Evolutionary conservation across 148 eudicot genomes (phyloP).

Genomic region (Rhododendron mucronatum): DNA sequence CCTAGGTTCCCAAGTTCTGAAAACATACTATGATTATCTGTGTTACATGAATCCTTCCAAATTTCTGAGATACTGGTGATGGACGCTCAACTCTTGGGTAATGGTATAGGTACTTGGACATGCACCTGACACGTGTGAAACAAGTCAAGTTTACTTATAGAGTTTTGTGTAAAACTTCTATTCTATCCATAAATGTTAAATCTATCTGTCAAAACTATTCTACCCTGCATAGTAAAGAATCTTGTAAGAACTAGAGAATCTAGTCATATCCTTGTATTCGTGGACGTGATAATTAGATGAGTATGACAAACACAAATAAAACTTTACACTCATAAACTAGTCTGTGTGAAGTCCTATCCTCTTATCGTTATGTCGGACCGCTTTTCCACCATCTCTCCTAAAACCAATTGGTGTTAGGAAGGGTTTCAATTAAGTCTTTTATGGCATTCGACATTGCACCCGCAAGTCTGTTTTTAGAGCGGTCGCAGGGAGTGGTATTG

Average conservation of each 20-base stretch:
- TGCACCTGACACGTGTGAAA: not conserved
- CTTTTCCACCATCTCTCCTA: too few relatives aligned
- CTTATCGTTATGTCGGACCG: too few relatives aligned
- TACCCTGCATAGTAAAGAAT: not conserved
- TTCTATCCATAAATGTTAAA: not conserved
- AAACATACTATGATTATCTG: not conserved
- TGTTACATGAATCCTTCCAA: not conserved
- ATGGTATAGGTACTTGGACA: not conserved
- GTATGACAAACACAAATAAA: not conserved
- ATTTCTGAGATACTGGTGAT: not conserved
- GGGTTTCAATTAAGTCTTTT: too few relatives aligned
- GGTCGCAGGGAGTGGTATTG: too few relatives aligned
- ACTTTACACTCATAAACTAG: not conserved
- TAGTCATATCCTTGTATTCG: not conserved
- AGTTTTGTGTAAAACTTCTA: not conserved
- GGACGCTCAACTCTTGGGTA: not conserved
- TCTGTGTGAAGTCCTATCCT: not conserved
- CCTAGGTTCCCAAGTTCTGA: too few relatives aligned
- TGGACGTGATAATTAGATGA: not conserved
- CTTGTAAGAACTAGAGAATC: not conserved
- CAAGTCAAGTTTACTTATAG: not conserved
- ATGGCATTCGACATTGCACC: too few relatives aligned
- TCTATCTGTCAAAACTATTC: not conserved
- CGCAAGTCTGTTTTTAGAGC: too few relatives aligned
- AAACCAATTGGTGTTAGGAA: too few relatives aligned